phyloP scores from a whole-genome alignment of 768 basidiomycete genomes.

The Boletus subparvulus region DNA sequence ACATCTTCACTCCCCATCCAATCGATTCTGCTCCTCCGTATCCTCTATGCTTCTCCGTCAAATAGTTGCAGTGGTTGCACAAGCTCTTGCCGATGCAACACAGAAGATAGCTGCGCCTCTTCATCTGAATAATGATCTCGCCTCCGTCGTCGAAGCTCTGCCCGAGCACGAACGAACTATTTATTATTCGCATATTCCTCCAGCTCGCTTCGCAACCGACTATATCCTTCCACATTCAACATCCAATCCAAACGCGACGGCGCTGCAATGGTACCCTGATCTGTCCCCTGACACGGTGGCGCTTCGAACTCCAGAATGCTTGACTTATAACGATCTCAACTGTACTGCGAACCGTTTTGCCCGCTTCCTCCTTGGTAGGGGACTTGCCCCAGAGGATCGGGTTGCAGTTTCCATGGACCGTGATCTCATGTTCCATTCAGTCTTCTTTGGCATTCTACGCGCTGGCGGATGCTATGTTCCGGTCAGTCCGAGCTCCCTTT shows the following conservation, averaged over 20 bases:
- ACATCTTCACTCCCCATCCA: conserved; percentile 14
- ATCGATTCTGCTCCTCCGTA: conserved; percentile 12
- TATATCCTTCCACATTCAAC: conserved; percentile 21
- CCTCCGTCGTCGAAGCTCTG: conserved; percentile 19
- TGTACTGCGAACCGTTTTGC: conserved; percentile 40
- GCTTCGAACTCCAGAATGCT: conserved; percentile 2
- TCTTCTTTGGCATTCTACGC: conserved; percentile 44
- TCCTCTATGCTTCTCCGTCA: conserved; percentile 20
- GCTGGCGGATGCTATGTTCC: conserved; percentile 55
- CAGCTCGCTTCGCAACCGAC: conserved; percentile 23
- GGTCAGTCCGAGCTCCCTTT: conserved; percentile 29
- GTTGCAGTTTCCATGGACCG: conserved; percentile 49
- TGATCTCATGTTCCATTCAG: conserved; percentile 41
- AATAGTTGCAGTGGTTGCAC: conserved; percentile 8
- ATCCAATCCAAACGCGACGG: conserved; percentile 13
- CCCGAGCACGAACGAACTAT: conserved; percentile 5
- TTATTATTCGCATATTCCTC: conserved; percentile 19
- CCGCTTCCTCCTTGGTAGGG: conserved; percentile 39
- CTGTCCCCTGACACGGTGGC: conserved; percentile 2
- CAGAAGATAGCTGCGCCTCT: conserved; percentile 11
- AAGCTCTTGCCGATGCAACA: neutral
- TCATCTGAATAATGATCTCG: conserved; percentile 9
- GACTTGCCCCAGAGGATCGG: conserved; percentile 39
- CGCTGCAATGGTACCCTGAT: conserved; percentile 25
- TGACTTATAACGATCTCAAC: conserved; percentile 38